Evolutionary conservation across 495 filamentous ascomycete genomes (phyloP).

Genomic region (Annulohypoxylon nitens): DNA sequence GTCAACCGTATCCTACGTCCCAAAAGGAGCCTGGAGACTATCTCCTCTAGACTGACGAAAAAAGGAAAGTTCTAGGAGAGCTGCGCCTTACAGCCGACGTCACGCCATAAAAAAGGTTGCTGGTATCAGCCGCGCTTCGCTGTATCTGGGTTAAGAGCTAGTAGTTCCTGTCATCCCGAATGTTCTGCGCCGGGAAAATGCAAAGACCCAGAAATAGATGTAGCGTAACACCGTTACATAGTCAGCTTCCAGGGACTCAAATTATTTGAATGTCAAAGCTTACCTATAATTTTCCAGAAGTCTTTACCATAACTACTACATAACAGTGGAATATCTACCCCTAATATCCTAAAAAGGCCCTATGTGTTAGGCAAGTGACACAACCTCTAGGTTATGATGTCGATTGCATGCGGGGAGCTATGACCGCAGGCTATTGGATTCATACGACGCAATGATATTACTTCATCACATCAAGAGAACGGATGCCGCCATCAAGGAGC

Average conservation of each 20-base stretch:
- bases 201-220: slow-evolving; percentile 43
- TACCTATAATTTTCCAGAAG: not conserved
- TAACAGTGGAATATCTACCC: slow-evolving; percentile 6
- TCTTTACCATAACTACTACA: not conserved
- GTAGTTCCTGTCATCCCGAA: slow-evolving; percentile 26
- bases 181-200: slow-evolving; percentile 40
- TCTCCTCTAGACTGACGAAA: slow-evolving; percentile 39
- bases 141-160: slow-evolving; percentile 32
- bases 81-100: slow-evolving; percentile 31
- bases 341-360: slow-evolving; percentile 12
- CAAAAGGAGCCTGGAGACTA: slow-evolving; percentile 25
- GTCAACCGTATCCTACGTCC: not conserved
- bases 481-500: slow-evolving; percentile 14
- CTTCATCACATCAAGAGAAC: not conserved
- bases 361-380: slow-evolving; percentile 22
- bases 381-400: slow-evolving; percentile 18
- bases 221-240: slow-evolving; percentile 42
- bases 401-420: slow-evolving; percentile 23
- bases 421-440: slow-evolving; percentile 17
- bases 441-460: slow-evolving; percentile 6
- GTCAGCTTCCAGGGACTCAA: slow-evolving; percentile 15
- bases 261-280: not conserved
- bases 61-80: slow-evolving; percentile 24
- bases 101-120: slow-evolving; percentile 34
- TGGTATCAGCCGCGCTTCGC: slow-evolving; percentile 33